Percentiles rank a stretch among this genome's conserved stretches.
phyloP scores from a whole-genome alignment of 176 grass and related monocot species.

The Guadua angustifolia region DNA sequence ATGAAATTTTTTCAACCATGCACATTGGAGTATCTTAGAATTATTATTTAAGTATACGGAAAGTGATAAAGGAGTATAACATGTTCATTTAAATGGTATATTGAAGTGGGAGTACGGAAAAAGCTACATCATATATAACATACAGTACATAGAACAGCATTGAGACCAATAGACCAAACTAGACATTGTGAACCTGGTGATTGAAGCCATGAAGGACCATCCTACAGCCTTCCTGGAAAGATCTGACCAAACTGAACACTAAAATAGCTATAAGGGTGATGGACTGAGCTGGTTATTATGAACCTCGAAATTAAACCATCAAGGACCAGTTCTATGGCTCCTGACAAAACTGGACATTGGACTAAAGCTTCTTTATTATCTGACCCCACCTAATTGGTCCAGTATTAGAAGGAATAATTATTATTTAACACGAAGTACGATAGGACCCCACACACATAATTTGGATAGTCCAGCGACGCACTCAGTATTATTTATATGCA shows the following conservation, averaged over 20 bases:
- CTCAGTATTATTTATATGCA: background rate
- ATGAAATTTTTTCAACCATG: too few relatives aligned
- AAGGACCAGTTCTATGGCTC: background rate
- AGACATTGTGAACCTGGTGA: background rate
- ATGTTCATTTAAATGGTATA: background rate
- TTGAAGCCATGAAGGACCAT: background rate
- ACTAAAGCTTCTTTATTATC: constrained; percentile 8
- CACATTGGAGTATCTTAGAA: too few relatives aligned
- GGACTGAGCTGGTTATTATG: constrained; percentile 21
- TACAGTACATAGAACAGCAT: background rate
- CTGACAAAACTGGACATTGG: background rate
- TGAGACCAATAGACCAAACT: background rate
- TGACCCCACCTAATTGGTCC: background rate
- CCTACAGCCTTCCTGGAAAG: background rate
- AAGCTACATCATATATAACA: background rate
- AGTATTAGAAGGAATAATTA: background rate
- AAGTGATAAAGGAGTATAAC: too few relatives aligned
- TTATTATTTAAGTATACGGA: too few relatives aligned
- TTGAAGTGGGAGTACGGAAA: background rate
- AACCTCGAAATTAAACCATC: constrained; percentile 17
- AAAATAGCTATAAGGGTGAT: constrained; percentile 11
- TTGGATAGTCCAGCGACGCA: background rate
- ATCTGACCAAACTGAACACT: constrained; percentile 1
- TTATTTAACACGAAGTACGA: background rate
- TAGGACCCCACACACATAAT: background rate